Conservation (phyloP, 2,329 filamentous ascomycete species). For the Bipolaris victoriae region DNA sequence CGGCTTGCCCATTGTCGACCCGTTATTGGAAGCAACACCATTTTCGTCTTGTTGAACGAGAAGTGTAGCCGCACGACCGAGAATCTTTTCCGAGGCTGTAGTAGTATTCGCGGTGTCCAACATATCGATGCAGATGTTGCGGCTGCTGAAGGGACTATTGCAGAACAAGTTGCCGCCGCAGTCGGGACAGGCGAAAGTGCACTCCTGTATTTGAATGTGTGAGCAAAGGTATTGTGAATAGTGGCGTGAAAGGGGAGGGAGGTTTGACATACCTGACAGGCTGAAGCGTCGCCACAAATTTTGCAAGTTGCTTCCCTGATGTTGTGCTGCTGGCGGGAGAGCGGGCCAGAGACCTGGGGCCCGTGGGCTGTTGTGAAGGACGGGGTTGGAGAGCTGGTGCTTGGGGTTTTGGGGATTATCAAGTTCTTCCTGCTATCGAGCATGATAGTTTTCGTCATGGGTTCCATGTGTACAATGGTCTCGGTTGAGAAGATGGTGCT, state of each 20-base stretch:
- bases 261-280: neutral
- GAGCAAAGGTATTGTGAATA: neutral
- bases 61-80: neutral
- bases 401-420: neutral
- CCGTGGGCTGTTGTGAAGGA: neutral
- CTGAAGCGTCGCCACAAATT: neutral
- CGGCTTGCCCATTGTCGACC: no score
- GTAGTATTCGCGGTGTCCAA: neutral
- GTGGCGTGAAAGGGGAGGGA: no score
- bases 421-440: neutral
- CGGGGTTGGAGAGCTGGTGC: neutral
- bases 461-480: neutral
- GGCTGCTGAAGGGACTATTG: neutral
- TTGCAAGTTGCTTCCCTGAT: neutral
- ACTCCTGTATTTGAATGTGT: neutral
- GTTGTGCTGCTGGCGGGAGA: neutral
- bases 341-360: neutral
- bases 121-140: neutral
- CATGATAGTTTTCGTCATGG: neutral
- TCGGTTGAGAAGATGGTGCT: neutral
- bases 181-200: neutral
- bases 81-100: neutral
- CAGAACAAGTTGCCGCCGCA: neutral
- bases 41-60: neutral
- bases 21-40: no score